phyloP scores from a whole-genome alignment of 495 filamentous ascomycete species.

The Penicillium verhagenii region DNA sequence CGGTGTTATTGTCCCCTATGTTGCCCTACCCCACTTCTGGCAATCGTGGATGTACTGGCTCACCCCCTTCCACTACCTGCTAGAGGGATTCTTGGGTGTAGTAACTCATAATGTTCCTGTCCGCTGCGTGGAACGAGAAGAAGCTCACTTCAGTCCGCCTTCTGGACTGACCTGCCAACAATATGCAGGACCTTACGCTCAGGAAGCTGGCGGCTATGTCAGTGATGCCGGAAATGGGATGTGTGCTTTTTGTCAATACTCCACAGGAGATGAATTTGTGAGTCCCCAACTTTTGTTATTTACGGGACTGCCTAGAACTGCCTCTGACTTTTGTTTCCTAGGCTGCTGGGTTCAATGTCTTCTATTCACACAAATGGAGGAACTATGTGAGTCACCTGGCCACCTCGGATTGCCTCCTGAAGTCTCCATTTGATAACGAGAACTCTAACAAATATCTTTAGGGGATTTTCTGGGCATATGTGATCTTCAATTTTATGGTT shows the following conservation, averaged over 20 bases:
- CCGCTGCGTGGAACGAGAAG: conserved; percentile 54
- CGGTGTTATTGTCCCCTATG: conserved; percentile 60
- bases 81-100: conserved; percentile 55
- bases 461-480: conserved; percentile 56
- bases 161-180: conserved; percentile 49
- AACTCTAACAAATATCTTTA: conserved; percentile 11
- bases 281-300: conserved; percentile 3
- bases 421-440: not conserved
- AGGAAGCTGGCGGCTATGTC: conserved; percentile 52
- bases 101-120: conserved; percentile 55
- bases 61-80: conserved; percentile 62
- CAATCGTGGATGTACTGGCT: conserved; percentile 68
- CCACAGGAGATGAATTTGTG: conserved; percentile 56
- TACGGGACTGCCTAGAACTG: not conserved
- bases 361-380: conserved; percentile 59
- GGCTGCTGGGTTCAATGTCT: conserved; percentile 49
- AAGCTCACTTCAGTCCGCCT: conserved; percentile 56
- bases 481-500: conserved; percentile 53
- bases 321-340: conserved; percentile 11
- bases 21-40: conserved; percentile 58
- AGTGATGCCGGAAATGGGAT: conserved; percentile 38
- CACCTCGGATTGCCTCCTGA: too few relatives aligned
- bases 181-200: conserved; percentile 47
- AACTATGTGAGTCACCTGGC: conserved; percentile 49
- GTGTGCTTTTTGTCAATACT: conserved; percentile 65